Percentiles rank a stretch among this genome's conserved stretches.
Conservation (phyloP, 306 rosid species). For the Fragaria nilgerrensis region DNA sequence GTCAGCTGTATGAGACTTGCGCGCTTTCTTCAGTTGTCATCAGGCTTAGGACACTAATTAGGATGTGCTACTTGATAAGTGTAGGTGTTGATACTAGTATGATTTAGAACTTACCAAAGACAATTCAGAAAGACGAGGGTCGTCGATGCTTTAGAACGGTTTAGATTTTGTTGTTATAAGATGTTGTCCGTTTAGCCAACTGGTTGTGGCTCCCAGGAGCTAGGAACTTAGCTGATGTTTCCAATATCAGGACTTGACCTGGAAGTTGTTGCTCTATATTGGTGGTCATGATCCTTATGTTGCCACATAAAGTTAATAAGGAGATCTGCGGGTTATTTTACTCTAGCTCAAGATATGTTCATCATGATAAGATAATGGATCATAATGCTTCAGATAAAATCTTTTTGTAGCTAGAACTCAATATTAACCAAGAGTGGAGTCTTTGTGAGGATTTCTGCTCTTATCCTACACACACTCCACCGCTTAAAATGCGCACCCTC, state of each 20-base stretch:
- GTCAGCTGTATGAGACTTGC: too few species aligned
- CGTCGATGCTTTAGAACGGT: neutral
- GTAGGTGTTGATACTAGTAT: neutral
- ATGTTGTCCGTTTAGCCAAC: neutral
- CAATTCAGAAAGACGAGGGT: neutral
- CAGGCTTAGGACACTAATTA: neutral
- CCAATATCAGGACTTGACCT: neutral
- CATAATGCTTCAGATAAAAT: neutral
- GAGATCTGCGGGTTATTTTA: neutral
- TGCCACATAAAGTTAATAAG: neutral
- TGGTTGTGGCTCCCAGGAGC: neutral
- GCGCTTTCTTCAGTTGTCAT: too few species aligned
- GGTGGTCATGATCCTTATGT: neutral
- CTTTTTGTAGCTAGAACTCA: neutral
- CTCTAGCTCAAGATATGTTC: neutral
- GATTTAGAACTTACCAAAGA: neutral
- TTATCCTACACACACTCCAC: neutral
- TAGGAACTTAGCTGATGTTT: neutral
- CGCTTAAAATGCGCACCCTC: slow-evolving; percentile 62
- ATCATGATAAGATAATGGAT: neutral
- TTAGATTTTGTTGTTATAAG: too few species aligned
- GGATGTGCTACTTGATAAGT: neutral
- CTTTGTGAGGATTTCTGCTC: slow-evolving; percentile 7
- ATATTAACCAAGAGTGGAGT: too few species aligned
- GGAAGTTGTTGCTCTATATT: neutral